Base-by-base conservation (phyloP, 176 grass and related monocot species). In the Thalia dealbata region DNA sequence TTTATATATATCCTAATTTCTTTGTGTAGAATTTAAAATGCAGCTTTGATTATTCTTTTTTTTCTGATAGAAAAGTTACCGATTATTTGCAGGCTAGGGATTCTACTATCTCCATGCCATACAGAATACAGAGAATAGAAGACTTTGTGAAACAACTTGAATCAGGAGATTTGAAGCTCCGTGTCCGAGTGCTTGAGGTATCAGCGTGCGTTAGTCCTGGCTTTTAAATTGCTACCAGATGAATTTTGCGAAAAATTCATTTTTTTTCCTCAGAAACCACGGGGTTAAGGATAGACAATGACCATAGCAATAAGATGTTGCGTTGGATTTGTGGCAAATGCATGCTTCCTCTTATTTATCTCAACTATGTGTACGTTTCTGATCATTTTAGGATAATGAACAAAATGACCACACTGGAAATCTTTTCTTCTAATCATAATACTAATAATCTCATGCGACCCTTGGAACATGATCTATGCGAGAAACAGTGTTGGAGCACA, bases 181-280 rank as follows among this genome's bases (percentile, higher is more conserved):
- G 89, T 48, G 93, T 97, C 80, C 83, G 93, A 84, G 93, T 97
- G 76, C 83, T 97, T 73, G 93, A 97, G 93, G 93, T 90, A 90
- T 79, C 74, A 21, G 29, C 73, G 35, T 78, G 14, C 7, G 10
- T 56, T 68, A 68, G 2, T 8, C 6, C 29, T 63, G 22, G 27
- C 25, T 63, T 63, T 23, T 10, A 63, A 63, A 13, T 13, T 62
- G 23, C 61, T 28, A 14, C 29, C 54, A 58, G 54, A n/a, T 19
- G 21, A 58, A 1, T 19, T 58, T 4, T 58, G 21, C 19, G 6
- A 58, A 9, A 7, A 7, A 19, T 18, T 55, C 15, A n/a, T 58
- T 58, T n/a, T 58, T 19, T 9, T 30, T 8, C 10, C 25, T 28
- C 14, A 63, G 14, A 30, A 52, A 38, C 32, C 61, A 63, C 6